Conservation (phyloP, 1,284 basidiomycete genomes). For the Ustilago hordei region DNA sequence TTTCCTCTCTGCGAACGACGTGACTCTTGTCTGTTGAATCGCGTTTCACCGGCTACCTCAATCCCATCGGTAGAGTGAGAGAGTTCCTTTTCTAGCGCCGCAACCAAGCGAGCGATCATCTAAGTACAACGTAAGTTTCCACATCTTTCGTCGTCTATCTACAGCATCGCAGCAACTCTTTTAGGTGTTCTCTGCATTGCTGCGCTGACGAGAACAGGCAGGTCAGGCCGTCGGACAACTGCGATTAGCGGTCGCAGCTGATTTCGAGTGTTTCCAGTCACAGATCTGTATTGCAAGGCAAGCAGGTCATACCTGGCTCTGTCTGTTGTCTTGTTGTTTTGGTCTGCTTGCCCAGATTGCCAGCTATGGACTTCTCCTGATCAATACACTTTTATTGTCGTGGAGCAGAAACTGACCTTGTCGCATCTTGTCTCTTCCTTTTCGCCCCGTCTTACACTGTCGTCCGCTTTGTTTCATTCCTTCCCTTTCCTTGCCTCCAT, state of each 20-base stretch:
- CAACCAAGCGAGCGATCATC: slow-evolving; percentile 15
- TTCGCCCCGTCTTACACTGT: not conserved
- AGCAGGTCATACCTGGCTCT: not conserved
- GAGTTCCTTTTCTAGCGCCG: slow-evolving; percentile 10
- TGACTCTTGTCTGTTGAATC: slow-evolving; percentile 24
- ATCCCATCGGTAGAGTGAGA: slow-evolving; percentile 28
- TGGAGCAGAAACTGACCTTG: not conserved
- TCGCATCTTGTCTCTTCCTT: not conserved
- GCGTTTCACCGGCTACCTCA: slow-evolving; percentile 24
- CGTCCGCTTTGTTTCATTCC: not conserved
- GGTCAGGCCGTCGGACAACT: not conserved
- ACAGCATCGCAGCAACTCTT: not conserved
- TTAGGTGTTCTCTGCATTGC: too few species aligned
- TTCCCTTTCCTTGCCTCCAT: not conserved
- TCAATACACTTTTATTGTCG: not conserved
- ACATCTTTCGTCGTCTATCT: not conserved
- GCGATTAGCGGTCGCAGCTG: not conserved
- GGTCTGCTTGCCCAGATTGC: not conserved
- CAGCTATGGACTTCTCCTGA: not conserved
- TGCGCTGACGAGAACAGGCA: not conserved
- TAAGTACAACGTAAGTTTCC: slow-evolving; percentile 30
- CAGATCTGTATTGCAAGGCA: not conserved
- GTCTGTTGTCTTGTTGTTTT: not conserved
- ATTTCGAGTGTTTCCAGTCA: not conserved
- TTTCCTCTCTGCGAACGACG: slow-evolving; percentile 25